phyloP scores from a whole-genome alignment of 345 rosid genomes.

The Murraya paniculata region DNA sequence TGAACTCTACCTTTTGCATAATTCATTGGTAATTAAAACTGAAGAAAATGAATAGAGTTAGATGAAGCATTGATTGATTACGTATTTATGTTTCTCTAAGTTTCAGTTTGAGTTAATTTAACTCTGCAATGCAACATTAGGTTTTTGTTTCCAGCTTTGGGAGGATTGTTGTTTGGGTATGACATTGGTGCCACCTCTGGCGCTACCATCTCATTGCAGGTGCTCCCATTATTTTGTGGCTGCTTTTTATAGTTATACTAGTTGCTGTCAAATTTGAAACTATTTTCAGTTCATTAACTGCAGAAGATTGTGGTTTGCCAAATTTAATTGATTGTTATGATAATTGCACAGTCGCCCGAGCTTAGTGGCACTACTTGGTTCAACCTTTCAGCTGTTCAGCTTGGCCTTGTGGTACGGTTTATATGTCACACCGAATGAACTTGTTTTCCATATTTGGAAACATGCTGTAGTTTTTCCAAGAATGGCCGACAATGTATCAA shows the following conservation, averaged over 20 bases:
- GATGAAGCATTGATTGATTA: background rate
- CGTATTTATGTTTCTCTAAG: background rate
- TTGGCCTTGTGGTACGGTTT: conserved; percentile 87
- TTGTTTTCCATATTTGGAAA: conserved; percentile 7
- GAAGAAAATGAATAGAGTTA: background rate
- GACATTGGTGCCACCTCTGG: conserved; percentile 99
- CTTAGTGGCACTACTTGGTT: conserved; percentile 93
- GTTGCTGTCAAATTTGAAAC: background rate
- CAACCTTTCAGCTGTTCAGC: conserved; percentile 82
- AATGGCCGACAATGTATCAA: background rate
- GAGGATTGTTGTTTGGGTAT: conserved; percentile 87
- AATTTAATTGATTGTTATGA: conserved; percentile 21
- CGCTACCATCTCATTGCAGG: conserved; percentile 88
- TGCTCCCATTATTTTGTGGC: conserved; percentile 11
- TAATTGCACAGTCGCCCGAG: conserved; percentile 55
- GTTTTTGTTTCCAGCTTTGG: conserved; percentile 89
- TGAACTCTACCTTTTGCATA: background rate
- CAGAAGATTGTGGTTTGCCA: background rate
- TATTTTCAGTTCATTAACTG: background rate
- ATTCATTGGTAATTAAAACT: background rate
- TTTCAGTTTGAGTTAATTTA: background rate
- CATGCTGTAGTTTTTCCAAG: conserved; percentile 1
- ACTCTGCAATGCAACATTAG: conserved; percentile 33
- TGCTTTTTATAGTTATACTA: background rate
- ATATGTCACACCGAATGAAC: conserved; percentile 9